phyloP scores from a whole-genome alignment of 768 basidiomycete species.

The Rhodotorula sphaerocarpa region DNA sequence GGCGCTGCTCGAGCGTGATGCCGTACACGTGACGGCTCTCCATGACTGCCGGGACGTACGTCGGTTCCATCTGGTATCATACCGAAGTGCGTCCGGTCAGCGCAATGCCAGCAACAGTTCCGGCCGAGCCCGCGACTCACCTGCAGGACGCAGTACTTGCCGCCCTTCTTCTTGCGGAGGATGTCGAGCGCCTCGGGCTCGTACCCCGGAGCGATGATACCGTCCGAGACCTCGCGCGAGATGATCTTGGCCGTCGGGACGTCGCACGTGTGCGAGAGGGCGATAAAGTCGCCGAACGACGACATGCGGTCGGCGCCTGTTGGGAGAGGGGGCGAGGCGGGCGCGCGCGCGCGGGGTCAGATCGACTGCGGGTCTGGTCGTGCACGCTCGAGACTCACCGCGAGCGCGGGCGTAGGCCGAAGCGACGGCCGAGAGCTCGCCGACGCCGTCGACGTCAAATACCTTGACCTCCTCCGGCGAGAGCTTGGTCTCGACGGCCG shows the following conservation, averaged over 20 bases:
- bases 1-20: constrained; percentile 73
- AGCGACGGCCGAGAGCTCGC: constrained; percentile 77
- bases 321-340: rapidly evolving
- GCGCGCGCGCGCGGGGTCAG: no score
- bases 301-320: constrained; percentile 96
- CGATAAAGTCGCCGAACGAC: constrained; percentile 98
- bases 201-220: constrained; percentile 94
- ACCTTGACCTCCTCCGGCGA: constrained; percentile 80
- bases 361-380: background rate
- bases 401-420: constrained; percentile 91
- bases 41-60: constrained; percentile 63
- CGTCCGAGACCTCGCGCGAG: constrained; percentile 97
- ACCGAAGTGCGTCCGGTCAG: background rate
- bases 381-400: constrained; percentile 53
- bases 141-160: constrained; percentile 96
- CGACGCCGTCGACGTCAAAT: constrained; percentile 91
- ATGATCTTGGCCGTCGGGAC: constrained; percentile 91
- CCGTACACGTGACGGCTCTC: constrained; percentile 97
- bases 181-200: constrained; percentile 77
- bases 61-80: constrained; percentile 86
- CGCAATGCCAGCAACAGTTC: no score
- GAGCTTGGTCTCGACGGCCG: constrained; percentile 69
- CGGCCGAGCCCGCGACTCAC: constrained; percentile 51
- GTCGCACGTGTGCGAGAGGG: constrained; percentile 84
- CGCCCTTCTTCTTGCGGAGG: constrained; percentile 89